Conservation (phyloP, 2,329 filamentous ascomycete species). For the Fusarium multiceps region DNA sequence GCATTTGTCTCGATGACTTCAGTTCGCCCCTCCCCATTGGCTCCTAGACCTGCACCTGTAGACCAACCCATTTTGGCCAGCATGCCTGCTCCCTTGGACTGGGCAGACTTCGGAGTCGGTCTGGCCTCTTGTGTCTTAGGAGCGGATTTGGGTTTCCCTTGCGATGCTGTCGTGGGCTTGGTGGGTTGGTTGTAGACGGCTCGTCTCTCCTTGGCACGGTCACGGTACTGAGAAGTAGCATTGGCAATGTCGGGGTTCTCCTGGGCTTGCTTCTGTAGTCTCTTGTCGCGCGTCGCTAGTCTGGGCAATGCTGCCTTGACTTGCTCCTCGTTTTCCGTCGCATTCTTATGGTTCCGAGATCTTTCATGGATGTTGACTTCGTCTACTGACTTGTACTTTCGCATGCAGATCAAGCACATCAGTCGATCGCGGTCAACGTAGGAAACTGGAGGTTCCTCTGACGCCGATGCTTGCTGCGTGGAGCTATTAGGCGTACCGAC, state of each 20-base stretch:
- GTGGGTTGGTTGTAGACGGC: constrained; percentile 70
- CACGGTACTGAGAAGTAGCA: constrained; percentile 63
- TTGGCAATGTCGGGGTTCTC: constrained; percentile 41
- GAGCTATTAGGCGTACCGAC: constrained; percentile 3
- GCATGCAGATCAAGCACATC: constrained; percentile 60
- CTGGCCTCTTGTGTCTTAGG: constrained; percentile 37
- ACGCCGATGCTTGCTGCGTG: background rate
- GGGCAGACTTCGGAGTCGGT: constrained; percentile 47
- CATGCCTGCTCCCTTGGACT: constrained; percentile 73
- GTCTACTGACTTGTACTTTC: constrained; percentile 58
- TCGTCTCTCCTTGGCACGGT: constrained; percentile 75
- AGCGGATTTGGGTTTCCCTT: constrained; percentile 51
- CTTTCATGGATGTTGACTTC: constrained; percentile 57
- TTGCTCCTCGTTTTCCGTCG: constrained; percentile 54
- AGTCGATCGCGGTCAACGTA: constrained; percentile 68
- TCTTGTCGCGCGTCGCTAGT: constrained; percentile 55
- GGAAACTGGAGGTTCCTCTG: constrained; percentile 51
- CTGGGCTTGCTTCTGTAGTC: constrained; percentile 48
- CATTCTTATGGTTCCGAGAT: constrained; percentile 56
- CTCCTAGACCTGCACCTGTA: constrained; percentile 72
- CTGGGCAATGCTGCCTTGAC: constrained; percentile 62
- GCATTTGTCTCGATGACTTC: constrained; percentile 72
- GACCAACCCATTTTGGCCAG: constrained; percentile 81
- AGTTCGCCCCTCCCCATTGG: constrained; percentile 69
- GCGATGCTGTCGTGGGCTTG: constrained; percentile 57